Percentiles rank a stretch among this genome's conserved stretches.
These are phyloP conservation scores for Trichoderma afroharzianum DNA, from an alignment of 2,329 filamentous ascomycete genomes.

Conservation along the genomic window DNA sequence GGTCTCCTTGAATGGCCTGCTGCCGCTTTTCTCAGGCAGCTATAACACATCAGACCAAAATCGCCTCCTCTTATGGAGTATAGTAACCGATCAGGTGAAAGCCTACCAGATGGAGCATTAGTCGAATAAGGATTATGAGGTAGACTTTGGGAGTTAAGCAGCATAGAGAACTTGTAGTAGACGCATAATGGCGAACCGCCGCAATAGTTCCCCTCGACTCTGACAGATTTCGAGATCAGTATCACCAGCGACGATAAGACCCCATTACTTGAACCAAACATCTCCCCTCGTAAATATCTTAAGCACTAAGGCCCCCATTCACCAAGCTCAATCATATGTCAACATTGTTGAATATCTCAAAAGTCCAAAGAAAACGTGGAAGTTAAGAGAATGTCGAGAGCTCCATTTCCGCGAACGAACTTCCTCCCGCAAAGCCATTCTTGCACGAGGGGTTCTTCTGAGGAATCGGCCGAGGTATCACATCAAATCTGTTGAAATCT, in stretches of 20 bases:
- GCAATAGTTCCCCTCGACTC: neutral
- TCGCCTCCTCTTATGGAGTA: neutral
- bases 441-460: no score
- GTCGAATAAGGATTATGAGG: neutral
- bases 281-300: neutral
- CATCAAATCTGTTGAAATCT: rapidly evolving
- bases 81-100: neutral
- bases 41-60: neutral
- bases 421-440: no score
- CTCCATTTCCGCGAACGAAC: no score
- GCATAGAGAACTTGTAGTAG: neutral
- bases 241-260: neutral
- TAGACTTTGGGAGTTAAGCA: neutral
- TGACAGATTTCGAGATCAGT: neutral
- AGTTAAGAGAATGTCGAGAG: no score
- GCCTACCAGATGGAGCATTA: neutral
- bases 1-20: neutral
- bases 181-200: neutral
- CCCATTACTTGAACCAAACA: neutral
- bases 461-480: no score
- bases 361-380: neutral
- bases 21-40: neutral
- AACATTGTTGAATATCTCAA: neutral
- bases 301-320: neutral
- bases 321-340: neutral